Evolutionary conservation across 495 filamentous ascomycete species (phyloP), one percentile per base, ranked within the genome.

Genomic region (Aspergillus diversus): DNA sequence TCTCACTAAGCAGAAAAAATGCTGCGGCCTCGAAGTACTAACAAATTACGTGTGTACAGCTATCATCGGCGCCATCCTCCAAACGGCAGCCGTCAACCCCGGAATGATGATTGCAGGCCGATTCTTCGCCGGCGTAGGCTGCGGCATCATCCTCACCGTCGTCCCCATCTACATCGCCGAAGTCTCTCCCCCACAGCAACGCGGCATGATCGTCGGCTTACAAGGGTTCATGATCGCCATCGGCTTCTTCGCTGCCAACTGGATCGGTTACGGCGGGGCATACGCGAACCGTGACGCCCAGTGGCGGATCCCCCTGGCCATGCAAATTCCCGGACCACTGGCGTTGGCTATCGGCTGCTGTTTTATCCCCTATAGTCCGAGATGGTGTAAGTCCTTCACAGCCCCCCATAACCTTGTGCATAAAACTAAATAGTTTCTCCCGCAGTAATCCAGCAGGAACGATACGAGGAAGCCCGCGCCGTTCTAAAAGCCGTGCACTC

Each of bases 121-220:
- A 17, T 66, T 71, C 43, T 49, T 77, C 32, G 70, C 73, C 9
- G 75, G 75, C 7, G 50, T 69, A 5, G 72, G 69, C 17, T 65
- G 65, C 34, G 75, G 75, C 46, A 68, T 73, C 31, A 57, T 73
- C 32, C 55, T 68, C 31, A 64, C 70, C 1, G 59, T 68, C 32
- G 69, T 77, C 17, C 69, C 73, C 46, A 54, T 82, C 32, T 77
- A 76, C 61, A 75, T 75, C 56, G 72, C 73, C 17, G 75, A 77
- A 50, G 69, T 71, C n/a, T 70, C 73, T 11, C 75, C 72, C 37
- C 72, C 75, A 15, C 62, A 71, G 31, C 55, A 66, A 47, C 63
- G 63, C 27, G 63, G 63, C 12, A 62, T 62, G 53, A 71, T 61
- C 21, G 59, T 61, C 4, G 59, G 59, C 0, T 33, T 61, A 5